phyloP scores from a whole-genome alignment of 805 yeast genomes.

The Wickerhamiella australiensis region DNA sequence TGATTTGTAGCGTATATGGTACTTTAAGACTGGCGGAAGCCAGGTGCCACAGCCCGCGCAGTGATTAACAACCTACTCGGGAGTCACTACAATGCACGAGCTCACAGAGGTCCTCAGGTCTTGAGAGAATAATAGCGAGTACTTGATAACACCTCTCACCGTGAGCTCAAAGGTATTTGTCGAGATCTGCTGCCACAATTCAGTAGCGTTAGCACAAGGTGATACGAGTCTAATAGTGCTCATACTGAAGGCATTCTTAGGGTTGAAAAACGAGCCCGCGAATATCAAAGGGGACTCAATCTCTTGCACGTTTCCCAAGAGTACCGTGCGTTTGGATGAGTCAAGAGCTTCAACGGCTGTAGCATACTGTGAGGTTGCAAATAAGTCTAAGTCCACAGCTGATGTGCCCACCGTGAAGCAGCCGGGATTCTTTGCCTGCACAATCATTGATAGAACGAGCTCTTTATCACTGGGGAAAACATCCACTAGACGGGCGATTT shows the following conservation, averaged over 20 bases:
- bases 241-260: conserved; percentile 44
- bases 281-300: conserved; percentile 67
- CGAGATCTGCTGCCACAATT: conserved; percentile 58
- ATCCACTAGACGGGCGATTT: conserved; percentile 50
- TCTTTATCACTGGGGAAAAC: conserved; percentile 75
- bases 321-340: conserved; percentile 44
- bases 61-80: neutral
- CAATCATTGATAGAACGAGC: conserved; percentile 61
- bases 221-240: conserved; percentile 60
- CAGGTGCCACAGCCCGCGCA: too few relatives aligned
- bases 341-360: conserved; percentile 20
- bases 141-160: conserved; percentile 68
- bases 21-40: too few relatives aligned
- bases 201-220: conserved; percentile 46
- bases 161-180: conserved; percentile 77
- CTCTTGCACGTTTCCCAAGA: conserved; percentile 54
- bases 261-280: conserved; percentile 62
- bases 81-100: conserved; percentile 7
- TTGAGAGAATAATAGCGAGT: conserved; percentile 51
- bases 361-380: conserved; percentile 36
- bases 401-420: conserved; percentile 52
- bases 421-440: conserved; percentile 82
- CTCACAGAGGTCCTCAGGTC: conserved; percentile 22
- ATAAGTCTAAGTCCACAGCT: conserved; percentile 67
- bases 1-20: neutral